Base-by-base conservation (phyloP, 2,329 filamentous ascomycete genomes). In the Didymella pomorum region DNA sequence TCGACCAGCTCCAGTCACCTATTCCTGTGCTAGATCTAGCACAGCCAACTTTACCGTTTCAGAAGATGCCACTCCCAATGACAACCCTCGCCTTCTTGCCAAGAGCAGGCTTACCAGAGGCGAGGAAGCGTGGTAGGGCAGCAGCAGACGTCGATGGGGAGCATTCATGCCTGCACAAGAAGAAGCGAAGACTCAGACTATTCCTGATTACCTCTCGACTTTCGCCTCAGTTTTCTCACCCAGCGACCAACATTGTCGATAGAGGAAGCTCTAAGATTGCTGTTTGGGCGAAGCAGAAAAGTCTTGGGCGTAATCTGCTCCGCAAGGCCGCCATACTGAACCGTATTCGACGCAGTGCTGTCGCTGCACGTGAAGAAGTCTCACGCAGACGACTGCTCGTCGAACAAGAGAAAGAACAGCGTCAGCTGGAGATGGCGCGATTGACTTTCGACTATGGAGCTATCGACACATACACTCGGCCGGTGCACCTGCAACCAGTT, bases 241-340 rank as follows among this genome's bases (percentile, higher is more conserved):
- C 89, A 0, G 87, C 89, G 3, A 87, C 88, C 42, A 88, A 91
- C 67, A 89, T 91, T 56, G 81, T 88, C 51, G 86, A 88, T 72
- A 83, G 87, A 25, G 87, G 86, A 55, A 81, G 79, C 12, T 79
- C 78, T 43, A 81, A 79, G 63, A 78, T 81, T 55, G 74, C 79
- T 1, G 69, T 81, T 11, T 80, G 79, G 78, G 76, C 76, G n/a
- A 80, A 77, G 52, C 81, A 82, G 37, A 80, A 78, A 52, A 77
- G 80, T 1, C 76, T 82, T 18, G 79, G 81, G 28, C 71, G 75
- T 12, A 82, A 84, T n/a, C 77, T 86, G 25, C 78, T 91, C 14
- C 80, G 87, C 23, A 87, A 89, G 48, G 87, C 85, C 20, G 88
- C 88, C 6, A 85, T 89, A 56, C 80, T 90, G 72, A 91, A 91